Evolutionary conservation across 1,284 basidiomycete species (phyloP).

Genomic region (Stygiomarasmius scandens): DNA sequence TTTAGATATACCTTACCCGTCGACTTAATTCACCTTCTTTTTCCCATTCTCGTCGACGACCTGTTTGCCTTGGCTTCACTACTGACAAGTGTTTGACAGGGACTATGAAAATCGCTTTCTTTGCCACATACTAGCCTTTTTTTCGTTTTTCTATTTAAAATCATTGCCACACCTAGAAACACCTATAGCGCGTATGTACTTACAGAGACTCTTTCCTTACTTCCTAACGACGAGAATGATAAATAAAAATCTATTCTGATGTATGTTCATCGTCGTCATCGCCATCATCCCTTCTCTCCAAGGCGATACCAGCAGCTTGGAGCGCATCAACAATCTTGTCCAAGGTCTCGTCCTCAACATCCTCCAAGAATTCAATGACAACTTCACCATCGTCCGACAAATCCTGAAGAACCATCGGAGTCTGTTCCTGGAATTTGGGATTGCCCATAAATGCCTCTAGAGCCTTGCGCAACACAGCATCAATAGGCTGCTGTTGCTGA

Average conservation of each 20-base stretch:
- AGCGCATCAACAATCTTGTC: conserved; percentile 9
- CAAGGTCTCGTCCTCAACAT: conserved; percentile 10
- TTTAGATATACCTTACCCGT: not conserved
- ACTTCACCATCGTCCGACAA: conserved; percentile 13
- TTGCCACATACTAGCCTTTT: conserved; percentile 3
- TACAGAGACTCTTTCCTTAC: not conserved
- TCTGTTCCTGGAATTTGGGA: not conserved
- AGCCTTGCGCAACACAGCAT: conserved; percentile 39
- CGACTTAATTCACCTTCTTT: not conserved
- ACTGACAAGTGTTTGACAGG: not conserved
- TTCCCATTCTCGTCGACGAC: not conserved
- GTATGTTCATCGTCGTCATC: not conserved
- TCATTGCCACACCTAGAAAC: not conserved
- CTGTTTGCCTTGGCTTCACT: not conserved
- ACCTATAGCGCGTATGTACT: not conserved
- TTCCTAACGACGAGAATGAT: not conserved
- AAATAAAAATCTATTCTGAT: not conserved
- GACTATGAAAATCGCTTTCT: not conserved
- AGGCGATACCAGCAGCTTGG: conserved; percentile 9
- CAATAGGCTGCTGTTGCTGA: conserved; percentile 31
- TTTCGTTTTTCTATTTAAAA: conserved; percentile 2
- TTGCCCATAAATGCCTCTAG: conserved; percentile 43
- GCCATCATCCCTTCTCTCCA: not conserved
- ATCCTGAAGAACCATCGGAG: conserved; percentile 14
- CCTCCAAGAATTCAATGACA: conserved; percentile 17